phyloP scores from a whole-genome alignment of 345 rosid species.

The Triadica sebifera region DNA sequence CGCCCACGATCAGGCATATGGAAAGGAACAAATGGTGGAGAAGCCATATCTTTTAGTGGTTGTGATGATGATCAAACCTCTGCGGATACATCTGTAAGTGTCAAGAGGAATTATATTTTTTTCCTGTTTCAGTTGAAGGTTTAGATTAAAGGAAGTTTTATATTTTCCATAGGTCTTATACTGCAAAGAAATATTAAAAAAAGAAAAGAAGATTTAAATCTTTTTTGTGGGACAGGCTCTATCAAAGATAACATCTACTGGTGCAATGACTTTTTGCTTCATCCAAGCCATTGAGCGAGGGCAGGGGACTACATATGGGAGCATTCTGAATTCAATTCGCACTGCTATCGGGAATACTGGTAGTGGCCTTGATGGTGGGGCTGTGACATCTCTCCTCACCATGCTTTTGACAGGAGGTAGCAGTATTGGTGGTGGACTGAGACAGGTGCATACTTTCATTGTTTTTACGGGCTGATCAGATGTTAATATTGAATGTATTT shows the following conservation, averaged over 20 bases:
- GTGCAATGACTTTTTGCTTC: constrained; percentile 89
- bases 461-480: not conserved
- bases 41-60: constrained; percentile 77
- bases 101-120: not conserved
- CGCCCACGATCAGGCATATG: constrained; percentile 76
- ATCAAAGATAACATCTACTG: constrained; percentile 74
- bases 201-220: too few species aligned
- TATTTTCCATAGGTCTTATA: not conserved
- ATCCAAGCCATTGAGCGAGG: constrained; percentile 83
- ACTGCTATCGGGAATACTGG: constrained; percentile 54
- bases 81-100: constrained; percentile 81
- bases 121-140: not conserved
- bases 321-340: constrained; percentile 71
- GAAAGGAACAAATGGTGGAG: constrained; percentile 94
- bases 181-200: not conserved
- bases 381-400: constrained; percentile 60
- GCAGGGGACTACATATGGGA: constrained; percentile 66
- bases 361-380: constrained; percentile 46
- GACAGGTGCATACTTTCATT: constrained; percentile 46
- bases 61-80: constrained; percentile 93
- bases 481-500: not conserved
- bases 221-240: constrained; percentile 50
- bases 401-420: constrained; percentile 79
- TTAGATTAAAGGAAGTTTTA: not conserved
- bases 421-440: constrained; percentile 54